Evolutionary conservation across 148 eudicot species (phyloP).

Genomic region (Linanthus parryae): DNA sequence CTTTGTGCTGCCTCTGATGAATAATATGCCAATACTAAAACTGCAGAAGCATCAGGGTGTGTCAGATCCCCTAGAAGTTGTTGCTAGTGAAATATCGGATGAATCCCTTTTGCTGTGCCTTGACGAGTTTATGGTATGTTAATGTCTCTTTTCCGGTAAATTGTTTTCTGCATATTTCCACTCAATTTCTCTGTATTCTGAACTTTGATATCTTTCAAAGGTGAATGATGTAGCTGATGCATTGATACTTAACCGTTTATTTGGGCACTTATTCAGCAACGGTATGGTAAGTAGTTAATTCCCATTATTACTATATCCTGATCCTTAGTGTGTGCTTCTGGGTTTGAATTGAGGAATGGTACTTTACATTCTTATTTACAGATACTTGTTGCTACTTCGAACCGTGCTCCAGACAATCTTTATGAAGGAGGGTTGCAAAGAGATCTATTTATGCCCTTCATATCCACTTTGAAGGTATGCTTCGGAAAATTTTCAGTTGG

Average conservation of each 20-base stretch:
- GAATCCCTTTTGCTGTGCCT: conserved; percentile 77
- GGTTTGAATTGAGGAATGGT: too few relatives aligned
- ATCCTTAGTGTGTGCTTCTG: too few relatives aligned
- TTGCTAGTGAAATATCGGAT: conserved; percentile 71
- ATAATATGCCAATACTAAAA: too few relatives aligned
- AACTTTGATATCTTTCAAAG: conserved; percentile 16
- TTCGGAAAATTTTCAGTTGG: neutral
- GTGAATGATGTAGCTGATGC: conserved; percentile 92
- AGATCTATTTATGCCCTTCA: conserved; percentile 81
- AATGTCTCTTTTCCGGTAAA: neutral
- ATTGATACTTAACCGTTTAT: conserved; percentile 66
- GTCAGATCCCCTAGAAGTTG: conserved; percentile 81
- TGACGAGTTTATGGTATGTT: conserved; percentile 67
- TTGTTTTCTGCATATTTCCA: too few relatives aligned
- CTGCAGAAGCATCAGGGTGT: conserved; percentile 73
- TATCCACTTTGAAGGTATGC: conserved; percentile 62
- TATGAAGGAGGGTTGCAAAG: conserved; percentile 91
- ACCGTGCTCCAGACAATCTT: conserved; percentile 79
- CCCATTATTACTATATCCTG: neutral
- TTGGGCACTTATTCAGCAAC: conserved; percentile 58
- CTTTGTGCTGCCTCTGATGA: conserved; percentile 1
- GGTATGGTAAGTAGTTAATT: conserved; percentile 49
- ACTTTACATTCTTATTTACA: conserved; percentile 11
- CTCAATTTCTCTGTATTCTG: too few relatives aligned
- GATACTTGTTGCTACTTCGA: conserved; percentile 87